Evolutionary conservation across 1,284 basidiomycete genomes (phyloP), one percentile per base, ranked within the genome.

Genomic region (Lignosus rhinocerotis): DNA sequence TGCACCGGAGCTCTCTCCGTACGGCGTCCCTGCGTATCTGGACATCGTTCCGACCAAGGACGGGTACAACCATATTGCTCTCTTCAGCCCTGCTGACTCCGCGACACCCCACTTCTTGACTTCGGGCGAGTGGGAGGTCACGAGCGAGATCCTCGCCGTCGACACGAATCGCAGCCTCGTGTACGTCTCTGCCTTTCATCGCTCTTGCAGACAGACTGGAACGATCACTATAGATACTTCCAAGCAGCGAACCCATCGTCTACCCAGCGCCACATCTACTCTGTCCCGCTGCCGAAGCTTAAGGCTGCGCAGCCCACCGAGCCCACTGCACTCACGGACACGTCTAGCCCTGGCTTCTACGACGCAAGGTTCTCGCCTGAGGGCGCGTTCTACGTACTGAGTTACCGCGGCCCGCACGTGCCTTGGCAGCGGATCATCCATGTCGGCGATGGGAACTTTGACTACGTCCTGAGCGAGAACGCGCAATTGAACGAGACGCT

Each of bases 21-120:
- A 77, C 1, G 76, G 77, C 39, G 66, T 73, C 10, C 69, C 78
- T 12, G 91, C 91, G 12, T 98, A 97, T 73, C 80, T 98, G 44
- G 95, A 98, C 70, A 82, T 98, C 61, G 83, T 95, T 3, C 92
- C 94, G 11, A 86, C 84, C 25, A 67, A 77, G 25, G 82, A 90
- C 17, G 95, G 95, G 0, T 97, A 82, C 77, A 89, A 93, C 67
- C 95, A 97, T 69, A 86, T 97, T 66, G 95, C 94, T 0, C 81
- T 94, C 34, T 97, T 94, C 76, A 88, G 83, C 59, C 88, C 93
- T 2, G 83, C 89, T 2, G 83, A 82, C 63, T 80, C 87, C 14
- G 75, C 77, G 30, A 81, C 78, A 0, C 94, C 94, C 1, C 80
- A 77, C 34, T 98, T 94, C 79, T 77, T 98, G 34, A 98, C 96